Conservation (phyloP, 192 early-diverging fungal species). For the Coemansia umbellata region DNA sequence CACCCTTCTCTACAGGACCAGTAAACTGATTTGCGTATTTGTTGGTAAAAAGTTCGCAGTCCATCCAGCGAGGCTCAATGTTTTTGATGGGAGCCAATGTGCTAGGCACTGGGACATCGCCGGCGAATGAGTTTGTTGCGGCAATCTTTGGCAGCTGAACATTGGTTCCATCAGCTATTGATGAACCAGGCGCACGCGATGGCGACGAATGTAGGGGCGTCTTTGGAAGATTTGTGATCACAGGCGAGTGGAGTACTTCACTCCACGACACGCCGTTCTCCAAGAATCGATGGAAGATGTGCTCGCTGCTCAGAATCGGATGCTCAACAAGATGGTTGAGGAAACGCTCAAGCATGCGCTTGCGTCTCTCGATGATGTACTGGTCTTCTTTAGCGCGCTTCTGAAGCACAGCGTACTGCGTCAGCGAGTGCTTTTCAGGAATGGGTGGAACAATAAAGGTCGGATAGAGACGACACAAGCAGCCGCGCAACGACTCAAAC, state of each 20-base stretch:
- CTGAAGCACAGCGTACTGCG: conserved; percentile 64
- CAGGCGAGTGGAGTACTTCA: conserved; percentile 68
- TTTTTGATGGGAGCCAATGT: conserved; percentile 58
- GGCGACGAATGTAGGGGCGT: conserved; percentile 62
- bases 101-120: conserved; percentile 53
- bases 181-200: conserved; percentile 39
- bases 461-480: conserved; percentile 77
- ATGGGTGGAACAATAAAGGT: conserved; percentile 91
- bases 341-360: conserved; percentile 91
- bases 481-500: conserved; percentile 85
- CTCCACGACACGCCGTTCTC: conserved; percentile 74
- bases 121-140: conserved; percentile 32
- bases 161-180: conserved; percentile 34
- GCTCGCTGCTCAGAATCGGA: conserved; percentile 79
- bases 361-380: conserved; percentile 83
- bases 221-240: conserved; percentile 65
- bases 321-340: conserved; percentile 87
- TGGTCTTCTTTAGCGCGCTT: conserved; percentile 90
- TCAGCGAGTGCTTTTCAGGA: conserved; percentile 93
- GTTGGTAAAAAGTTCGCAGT: conserved; percentile 89
- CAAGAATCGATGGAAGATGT: conserved; percentile 90
- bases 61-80: conserved; percentile 80
- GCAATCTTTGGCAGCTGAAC: conserved; percentile 48
- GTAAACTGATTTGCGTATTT: conserved; percentile 79
- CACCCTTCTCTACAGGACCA: conserved; percentile 66